Base-by-base conservation (phyloP, 192 early-diverging fungal species). In the Backusella australiensis region DNA sequence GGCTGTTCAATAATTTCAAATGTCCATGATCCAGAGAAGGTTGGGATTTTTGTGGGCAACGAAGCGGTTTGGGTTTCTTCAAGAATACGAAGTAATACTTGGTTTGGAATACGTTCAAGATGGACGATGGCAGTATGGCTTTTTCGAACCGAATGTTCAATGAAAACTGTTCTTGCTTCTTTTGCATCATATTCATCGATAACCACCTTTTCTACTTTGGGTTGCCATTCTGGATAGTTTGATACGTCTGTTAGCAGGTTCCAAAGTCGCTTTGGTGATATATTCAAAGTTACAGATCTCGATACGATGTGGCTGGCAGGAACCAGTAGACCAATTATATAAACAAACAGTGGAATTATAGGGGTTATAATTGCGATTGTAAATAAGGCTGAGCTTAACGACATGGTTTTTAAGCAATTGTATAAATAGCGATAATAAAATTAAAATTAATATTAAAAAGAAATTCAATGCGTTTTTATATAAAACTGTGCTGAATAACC, bases 1-100 rank as follows among this genome's bases (percentile, higher is more conserved):
- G 69, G 36, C 7, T 34, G 29, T 26, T 63, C 21, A 3, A 63
- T 63, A n/a, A 80, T 53, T 52, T 80, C 79, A 77, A 80, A 77
- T 3, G 79, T 76, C 79, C 79, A 80, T 32, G 74, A 76, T 3
- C 79, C 79, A 36, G 74, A 73, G 56, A 80, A 80, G 4, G 79
- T 74, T 4, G 75, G 49, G 12, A 67, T 67, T 17, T 80, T 69
- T 29, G 74, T 71, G 9, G 34, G 56, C 12, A 63, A 34, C 4
- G 75, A 34, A 12, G 79, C 34, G 14, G 78, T 53, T 35, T 26
- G 29, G 4, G 69, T 67, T 67, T 80, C 78, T 71, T 80, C 78
- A 4, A 80, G 69, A 34, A 80, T 70, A 29, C 78, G 52, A 17
- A 80, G 32, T 6, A 80, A 34, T 42, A 49, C 71, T 7, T 42